Evolutionary conservation across 495 filamentous ascomycete species (phyloP), one percentile per base, ranked within the genome.

Genomic region (Penicillium canariense): DNA sequence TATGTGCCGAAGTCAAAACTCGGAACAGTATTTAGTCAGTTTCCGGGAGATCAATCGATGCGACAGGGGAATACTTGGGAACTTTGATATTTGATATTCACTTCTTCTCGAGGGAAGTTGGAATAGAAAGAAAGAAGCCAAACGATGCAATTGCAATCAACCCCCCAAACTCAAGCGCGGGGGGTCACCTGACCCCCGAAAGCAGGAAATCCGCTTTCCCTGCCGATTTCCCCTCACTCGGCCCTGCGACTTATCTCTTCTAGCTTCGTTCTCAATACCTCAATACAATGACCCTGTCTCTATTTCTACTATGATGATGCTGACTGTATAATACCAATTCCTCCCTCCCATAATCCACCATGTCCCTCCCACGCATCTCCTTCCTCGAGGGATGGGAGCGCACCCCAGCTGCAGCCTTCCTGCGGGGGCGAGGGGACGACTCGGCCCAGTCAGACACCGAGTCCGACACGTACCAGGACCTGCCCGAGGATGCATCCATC

Each of bases 361-460:
- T 72, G 69, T 72, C 69, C 34, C 54, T 72, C 38, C 54, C 58
- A 23, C 69, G 69, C 22, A 59, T 70, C 55, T 71, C 69, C 17
- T 72, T 71, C 53, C 55, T 78, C 6, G 75, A 78, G 54, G 72
- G 71, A 46, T 78, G 75, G 75, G 73, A 73, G 42, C 71, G 68
- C 28, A 69, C 67, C 47, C 70, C 69, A n/a, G 63, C 69, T 26
- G 46, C 46, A 2, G 65, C 67, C n/a, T 61, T 71, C 27, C 61
- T 67, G 26, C 63, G 65, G 36, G 61, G 56, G 27, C 50, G 68
- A 55, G 26, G 52, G 46, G 54, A 54, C 18, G 46, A 60, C 36
- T 14, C 43, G 27, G 36, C 40, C 17, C n/a, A 57, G 53, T 69
- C 67, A 10, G 69, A 70, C n/a, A 64, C 65, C 8, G 68, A 70